A percentile compares a stretch with the other conserved stretches of the same genome.
phyloP scores from a whole-genome alignment of 306 rosid genomes.

The Cicer yamashitae region DNA sequence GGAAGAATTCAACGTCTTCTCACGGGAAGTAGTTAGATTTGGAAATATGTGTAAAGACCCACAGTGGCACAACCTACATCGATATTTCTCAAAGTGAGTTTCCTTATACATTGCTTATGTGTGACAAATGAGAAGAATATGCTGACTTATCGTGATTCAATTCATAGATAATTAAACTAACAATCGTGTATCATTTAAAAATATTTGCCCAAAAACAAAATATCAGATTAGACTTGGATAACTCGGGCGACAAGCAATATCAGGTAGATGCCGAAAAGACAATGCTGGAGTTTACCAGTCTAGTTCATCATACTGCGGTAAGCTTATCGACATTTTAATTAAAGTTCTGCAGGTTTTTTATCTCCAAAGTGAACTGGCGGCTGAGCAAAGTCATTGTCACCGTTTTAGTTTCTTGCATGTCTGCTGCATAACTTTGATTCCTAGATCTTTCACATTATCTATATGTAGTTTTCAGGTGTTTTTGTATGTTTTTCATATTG shows the following conservation, averaged over 20 bases:
- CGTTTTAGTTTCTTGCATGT: conserved; percentile 38
- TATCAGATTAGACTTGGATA: conserved; percentile 73
- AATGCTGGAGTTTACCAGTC: conserved; percentile 69
- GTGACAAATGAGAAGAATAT: conserved; percentile 27
- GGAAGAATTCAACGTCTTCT: conserved; percentile 74
- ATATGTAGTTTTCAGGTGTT: not conserved
- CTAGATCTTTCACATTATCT: not conserved
- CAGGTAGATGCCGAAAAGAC: conserved; percentile 68
- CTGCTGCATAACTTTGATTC: conserved; percentile 38
- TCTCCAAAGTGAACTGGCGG: conserved; percentile 35
- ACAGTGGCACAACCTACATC: conserved; percentile 83
- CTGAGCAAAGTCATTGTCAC: conserved; percentile 35
- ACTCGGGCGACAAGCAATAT: conserved; percentile 50
- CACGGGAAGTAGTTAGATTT: conserved; percentile 83
- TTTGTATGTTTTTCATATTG: conserved; percentile 18
- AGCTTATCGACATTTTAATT: conserved; percentile 50
- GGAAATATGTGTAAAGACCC: conserved; percentile 92
- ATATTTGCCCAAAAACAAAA: conserved; percentile 3
- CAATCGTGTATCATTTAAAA: not conserved
- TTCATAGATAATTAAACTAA: conserved; percentile 33
- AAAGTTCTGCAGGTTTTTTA: not conserved
- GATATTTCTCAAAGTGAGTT: conserved; percentile 73
- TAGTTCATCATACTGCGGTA: conserved; percentile 82
- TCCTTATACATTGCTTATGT: conserved; percentile 24
- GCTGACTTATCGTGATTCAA: conserved; percentile 35